Evolutionary conservation across 257 asterid genomes (phyloP).

Genomic region (Jacaranda mimosifolia): DNA sequence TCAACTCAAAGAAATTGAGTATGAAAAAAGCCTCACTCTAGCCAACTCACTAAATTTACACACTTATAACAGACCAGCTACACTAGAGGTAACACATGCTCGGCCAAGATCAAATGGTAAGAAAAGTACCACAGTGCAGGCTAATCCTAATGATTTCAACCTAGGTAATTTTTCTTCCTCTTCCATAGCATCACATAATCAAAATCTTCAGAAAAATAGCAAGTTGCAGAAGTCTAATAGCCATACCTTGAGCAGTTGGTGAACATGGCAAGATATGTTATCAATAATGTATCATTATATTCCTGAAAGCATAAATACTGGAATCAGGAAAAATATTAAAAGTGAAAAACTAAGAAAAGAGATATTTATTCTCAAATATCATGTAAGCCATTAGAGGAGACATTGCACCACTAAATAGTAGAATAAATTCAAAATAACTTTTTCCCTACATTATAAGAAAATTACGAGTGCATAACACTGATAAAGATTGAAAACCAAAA

Average conservation of each 20-base stretch:
- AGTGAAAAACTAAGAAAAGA: background rate
- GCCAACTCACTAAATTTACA: too few species aligned
- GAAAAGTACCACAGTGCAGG: background rate
- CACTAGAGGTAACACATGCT: conserved; percentile 7
- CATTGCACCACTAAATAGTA: background rate
- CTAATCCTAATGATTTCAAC: background rate
- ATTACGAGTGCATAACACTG: background rate
- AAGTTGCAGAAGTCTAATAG: conserved; percentile 17
- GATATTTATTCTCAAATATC: background rate
- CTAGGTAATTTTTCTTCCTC: background rate
- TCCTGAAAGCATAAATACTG: conserved; percentile 60
- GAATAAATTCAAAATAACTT: conserved; percentile 18
- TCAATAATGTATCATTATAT: conserved; percentile 82
- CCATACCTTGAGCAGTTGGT: conserved; percentile 96
- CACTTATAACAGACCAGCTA: background rate
- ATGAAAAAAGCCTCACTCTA: too few species aligned
- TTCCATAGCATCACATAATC: conserved; percentile 13
- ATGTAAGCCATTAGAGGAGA: conserved; percentile 14
- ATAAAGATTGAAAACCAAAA: conserved; percentile 22
- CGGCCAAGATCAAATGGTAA: background rate
- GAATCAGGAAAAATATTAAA: conserved; percentile 28
- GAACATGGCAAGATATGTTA: conserved; percentile 91
- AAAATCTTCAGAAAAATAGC: conserved; percentile 17
- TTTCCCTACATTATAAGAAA: background rate
- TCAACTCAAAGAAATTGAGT: too few species aligned